Evolutionary conservation across 2,329 filamentous ascomycete species (phyloP).

Genomic region (Claviceps humidiphila): DNA sequence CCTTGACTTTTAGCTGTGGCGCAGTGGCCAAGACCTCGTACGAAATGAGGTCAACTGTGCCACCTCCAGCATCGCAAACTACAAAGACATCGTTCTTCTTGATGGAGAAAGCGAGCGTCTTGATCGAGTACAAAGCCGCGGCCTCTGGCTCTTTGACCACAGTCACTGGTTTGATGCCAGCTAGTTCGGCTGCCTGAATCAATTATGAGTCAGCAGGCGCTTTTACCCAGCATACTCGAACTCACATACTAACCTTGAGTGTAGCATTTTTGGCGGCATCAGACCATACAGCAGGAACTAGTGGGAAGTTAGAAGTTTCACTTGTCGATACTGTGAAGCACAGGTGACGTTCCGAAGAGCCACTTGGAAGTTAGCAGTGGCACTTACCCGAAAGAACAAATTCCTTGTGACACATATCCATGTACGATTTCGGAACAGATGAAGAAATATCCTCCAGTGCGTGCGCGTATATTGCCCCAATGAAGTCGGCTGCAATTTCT

Average conservation of each 20-base stretch:
- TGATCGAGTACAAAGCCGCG: conserved; percentile 34
- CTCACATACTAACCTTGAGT: conserved; percentile 5
- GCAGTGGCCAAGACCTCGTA: conserved; percentile 28
- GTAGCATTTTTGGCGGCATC: conserved; percentile 39
- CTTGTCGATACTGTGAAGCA: background rate
- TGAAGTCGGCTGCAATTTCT: conserved; percentile 9
- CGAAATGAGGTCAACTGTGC: conserved; percentile 41
- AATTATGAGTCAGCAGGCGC: background rate
- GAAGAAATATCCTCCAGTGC: conserved; percentile 24
- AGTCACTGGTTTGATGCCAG: conserved; percentile 27
- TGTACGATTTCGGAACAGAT: conserved; percentile 6
- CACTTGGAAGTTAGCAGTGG: conserved; percentile 1
- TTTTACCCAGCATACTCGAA: background rate
- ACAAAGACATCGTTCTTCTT: conserved; percentile 35
- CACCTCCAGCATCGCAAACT: conserved; percentile 40
- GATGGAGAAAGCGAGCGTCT: conserved; percentile 26
- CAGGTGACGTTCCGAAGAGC: background rate
- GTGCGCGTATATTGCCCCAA: conserved; percentile 11
- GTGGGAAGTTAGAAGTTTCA: conserved; percentile 10
- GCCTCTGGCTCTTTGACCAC: conserved; percentile 39
- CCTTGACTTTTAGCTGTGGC: conserved; percentile 11
- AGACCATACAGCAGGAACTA: conserved; percentile 46
- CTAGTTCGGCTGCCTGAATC: conserved; percentile 22
- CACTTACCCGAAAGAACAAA: conserved; percentile 29
- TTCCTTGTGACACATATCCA: conserved; percentile 12